Percentiles rank a stretch among this genome's conserved stretches.
These are phyloP conservation scores for Nannochloropsis oceanica DNA, from an alignment of 108 stramenopile genomes.

Conservation along the genomic window DNA sequence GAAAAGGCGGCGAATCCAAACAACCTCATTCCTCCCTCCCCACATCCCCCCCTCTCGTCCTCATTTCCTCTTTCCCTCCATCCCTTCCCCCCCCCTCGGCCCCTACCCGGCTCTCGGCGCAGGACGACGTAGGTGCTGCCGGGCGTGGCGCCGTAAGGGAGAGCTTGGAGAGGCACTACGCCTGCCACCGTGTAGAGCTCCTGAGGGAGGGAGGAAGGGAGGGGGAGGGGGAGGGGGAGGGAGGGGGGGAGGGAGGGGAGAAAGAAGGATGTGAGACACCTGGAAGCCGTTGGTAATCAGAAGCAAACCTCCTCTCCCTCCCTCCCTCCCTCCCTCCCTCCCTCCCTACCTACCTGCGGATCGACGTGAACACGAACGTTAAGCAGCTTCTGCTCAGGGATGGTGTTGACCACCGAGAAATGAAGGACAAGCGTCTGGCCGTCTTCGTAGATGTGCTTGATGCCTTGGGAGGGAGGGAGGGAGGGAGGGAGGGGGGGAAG, in stretches of 20 bases:
- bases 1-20: no score
- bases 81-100: neutral
- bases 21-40: no score
- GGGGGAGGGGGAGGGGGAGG: neutral
- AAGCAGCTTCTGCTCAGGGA: slow-evolving; percentile 62
- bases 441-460: slow-evolving; percentile 62
- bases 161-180: slow-evolving; percentile 3
- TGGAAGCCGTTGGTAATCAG: slow-evolving; percentile 4
- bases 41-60: neutral
- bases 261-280: slow-evolving; percentile 7
- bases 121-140: slow-evolving; percentile 51
- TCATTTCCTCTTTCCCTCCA: no score
- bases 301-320: slow-evolving; percentile 47
- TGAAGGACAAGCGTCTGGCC: slow-evolving; percentile 58
- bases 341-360: neutral
- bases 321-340: slow-evolving; percentile 45
- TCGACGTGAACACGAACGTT: slow-evolving; percentile 65
- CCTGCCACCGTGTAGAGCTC: neutral
- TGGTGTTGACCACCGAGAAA: slow-evolving; percentile 70
- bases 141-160: slow-evolving; percentile 37
- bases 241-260: neutral
- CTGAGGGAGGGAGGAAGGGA: neutral
- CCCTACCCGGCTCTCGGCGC: slow-evolving; percentile 16
- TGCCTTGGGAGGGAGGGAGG: neutral
- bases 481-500: neutral